Conservation (phyloP, 139 green algal genomes). For the Micractinium sp. region DNA sequence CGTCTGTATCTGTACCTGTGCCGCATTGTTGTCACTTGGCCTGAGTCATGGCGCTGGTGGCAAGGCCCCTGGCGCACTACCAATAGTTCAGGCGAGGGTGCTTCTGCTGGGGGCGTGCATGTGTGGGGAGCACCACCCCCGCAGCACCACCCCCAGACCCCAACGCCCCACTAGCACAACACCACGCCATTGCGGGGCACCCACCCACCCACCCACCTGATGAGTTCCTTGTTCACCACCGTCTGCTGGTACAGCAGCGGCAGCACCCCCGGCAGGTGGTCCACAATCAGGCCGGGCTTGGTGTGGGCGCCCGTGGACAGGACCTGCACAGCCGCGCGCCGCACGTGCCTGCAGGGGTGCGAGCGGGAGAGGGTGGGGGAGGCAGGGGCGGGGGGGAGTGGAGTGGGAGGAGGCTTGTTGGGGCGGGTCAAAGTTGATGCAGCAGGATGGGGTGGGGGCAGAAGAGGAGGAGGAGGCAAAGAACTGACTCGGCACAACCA, state of each 20-base stretch:
- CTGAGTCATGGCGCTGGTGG: too few species aligned
- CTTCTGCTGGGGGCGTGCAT: background rate
- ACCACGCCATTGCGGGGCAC: background rate
- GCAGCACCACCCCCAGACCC: background rate
- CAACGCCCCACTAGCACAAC: background rate
- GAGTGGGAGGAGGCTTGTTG: background rate
- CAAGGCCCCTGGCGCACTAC: too few species aligned
- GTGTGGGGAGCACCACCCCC: too few species aligned
- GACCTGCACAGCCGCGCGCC: conserved; percentile 79
- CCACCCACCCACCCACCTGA: conserved; percentile 50
- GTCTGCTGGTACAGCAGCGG: conserved; percentile 90
- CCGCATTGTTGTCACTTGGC: too few species aligned
- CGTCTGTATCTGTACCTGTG: too few species aligned
- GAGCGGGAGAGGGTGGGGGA: background rate
- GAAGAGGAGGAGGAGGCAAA: too few species aligned
- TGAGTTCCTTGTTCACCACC: conserved; percentile 70
- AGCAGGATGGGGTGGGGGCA: too few species aligned
- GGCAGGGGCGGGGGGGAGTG: background rate
- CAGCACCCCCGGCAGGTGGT: conserved; percentile 71
- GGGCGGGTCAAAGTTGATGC: too few species aligned
- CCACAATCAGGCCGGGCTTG: conserved; percentile 70
- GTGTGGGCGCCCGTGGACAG: conserved; percentile 78
- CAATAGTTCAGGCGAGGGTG: too few species aligned
- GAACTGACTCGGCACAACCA: too few species aligned
- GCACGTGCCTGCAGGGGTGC: conserved; percentile 67